Percentiles rank a stretch among this genome's conserved stretches.
phyloP scores from a whole-genome alignment of 148 eudicot genomes.

The Rhododendron henanense region DNA sequence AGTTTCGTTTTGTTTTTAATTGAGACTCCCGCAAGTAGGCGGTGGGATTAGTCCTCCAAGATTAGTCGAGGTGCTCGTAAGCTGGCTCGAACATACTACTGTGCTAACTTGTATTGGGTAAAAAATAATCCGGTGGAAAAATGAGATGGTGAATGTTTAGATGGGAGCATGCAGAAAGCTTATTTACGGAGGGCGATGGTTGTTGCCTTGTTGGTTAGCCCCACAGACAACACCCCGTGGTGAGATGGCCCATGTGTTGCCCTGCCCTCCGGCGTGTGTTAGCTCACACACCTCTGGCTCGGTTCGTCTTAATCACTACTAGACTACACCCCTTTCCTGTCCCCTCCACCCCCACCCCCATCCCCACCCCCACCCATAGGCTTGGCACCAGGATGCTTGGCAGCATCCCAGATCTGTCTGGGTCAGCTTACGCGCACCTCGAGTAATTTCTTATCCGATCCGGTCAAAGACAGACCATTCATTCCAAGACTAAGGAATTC shows the following conservation, averaged over 20 bases:
- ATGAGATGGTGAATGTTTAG: not conserved
- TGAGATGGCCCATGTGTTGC: not conserved
- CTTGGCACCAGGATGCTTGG: no score
- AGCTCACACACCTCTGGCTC: not conserved
- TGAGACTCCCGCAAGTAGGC: no score
- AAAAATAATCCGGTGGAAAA: not conserved
- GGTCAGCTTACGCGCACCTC: accelerated
- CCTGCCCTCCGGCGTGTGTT: not conserved
- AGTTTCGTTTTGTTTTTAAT: no score
- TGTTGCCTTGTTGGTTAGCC: not conserved
- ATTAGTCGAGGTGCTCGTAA: no score
- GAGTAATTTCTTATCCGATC: not conserved
- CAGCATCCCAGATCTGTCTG: no score
- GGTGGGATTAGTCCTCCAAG: no score
- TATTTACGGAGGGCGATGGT: not conserved
- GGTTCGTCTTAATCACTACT: not conserved
- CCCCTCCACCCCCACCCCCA: not conserved
- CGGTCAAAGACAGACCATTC: no score
- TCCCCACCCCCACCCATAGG: no score
- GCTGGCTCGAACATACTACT: no score
- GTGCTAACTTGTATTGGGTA: not conserved
- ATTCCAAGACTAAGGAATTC: not conserved
- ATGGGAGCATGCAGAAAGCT: not conserved
- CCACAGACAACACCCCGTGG: not conserved
- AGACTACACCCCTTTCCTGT: not conserved